Conservation (phyloP, 2,329 filamentous ascomycete species). For the Botrytis fragariae region DNA sequence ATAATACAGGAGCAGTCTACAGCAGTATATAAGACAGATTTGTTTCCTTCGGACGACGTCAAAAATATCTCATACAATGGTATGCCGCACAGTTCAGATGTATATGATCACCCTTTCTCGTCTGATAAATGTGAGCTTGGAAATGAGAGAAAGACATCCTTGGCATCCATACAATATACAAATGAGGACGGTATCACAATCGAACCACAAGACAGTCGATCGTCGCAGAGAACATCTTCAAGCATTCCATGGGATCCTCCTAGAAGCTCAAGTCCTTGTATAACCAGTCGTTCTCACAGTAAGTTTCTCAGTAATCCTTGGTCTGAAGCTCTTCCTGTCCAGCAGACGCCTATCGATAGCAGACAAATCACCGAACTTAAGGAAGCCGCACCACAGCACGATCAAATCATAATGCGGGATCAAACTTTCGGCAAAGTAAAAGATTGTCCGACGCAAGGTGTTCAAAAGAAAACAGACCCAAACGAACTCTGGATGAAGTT, state of each 20-base stretch:
- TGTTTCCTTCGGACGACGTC: background rate
- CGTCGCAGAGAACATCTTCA: background rate
- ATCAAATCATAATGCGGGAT: background rate
- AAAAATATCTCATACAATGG: background rate
- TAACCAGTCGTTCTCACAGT: background rate
- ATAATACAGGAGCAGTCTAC: background rate
- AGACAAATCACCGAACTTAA: background rate
- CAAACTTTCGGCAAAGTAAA: no score
- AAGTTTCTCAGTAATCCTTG: background rate
- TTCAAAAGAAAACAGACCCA: background rate
- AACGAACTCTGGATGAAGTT: constrained; percentile 21
- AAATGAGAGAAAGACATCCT: background rate
- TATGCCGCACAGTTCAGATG: background rate
- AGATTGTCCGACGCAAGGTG: background rate
- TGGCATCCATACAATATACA: background rate
- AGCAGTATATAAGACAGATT: background rate
- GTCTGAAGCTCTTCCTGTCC: no score
- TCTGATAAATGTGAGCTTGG: background rate
- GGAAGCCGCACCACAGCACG: background rate
- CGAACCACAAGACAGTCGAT: background rate
- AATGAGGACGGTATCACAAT: background rate
- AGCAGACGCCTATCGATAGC: background rate
- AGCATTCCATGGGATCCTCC: constrained; percentile 15
- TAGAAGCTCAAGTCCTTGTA: background rate
- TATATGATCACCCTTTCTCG: background rate